Evolutionary conservation across 1,284 basidiomycete species (phyloP), one percentile per base, ranked within the genome.

Genomic region (Butyriboletus regius): DNA sequence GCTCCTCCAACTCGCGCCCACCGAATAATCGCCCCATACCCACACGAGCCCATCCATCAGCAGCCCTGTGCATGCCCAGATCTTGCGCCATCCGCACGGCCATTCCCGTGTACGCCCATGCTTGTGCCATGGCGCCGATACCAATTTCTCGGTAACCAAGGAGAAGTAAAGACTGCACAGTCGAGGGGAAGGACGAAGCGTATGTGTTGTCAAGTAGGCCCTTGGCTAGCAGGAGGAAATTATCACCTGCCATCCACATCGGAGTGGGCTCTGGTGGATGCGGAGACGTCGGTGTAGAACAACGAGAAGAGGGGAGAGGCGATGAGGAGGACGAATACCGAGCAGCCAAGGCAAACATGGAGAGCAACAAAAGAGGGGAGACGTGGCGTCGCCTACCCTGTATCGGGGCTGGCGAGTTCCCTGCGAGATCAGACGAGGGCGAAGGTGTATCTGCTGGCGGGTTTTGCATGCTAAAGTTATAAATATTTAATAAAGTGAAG

Each of bases 31-130:
- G 71, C 3, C 77, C 76, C 42, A 83, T 67, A n/a, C 69, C 75
- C 26, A 63, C 75, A 31, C 79, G 66, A 53, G 71, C 79, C 81
- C 75, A 83, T 53, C 83, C 83, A 75, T 91, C 87, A 42, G 88
- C 87, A 56, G 78, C 79, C 43, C 88, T 79, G 64, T 91, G 88
- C 73, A 92, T 79, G 10, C 89, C 89, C 49, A 92, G 68, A 67
- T 92, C 89, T 68, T 91, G 89, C 13, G 89, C 90, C 83, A 88
- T 88, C 34, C 85, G 74, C 35, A 88, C 82, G 1, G 81, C 83
- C 81, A 87, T 84, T 7, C 86, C 87, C 18, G 83, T 76, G 61
- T 84, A 89, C 15, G 82, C 75, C 90, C 90, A 92, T 31, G 87
- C 83, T 67, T 86, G 81, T 9, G 85, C 83, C 90, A 90, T 92